phyloP scores from a whole-genome alignment of 805 yeast genomes.

The Saturnispora silvae region DNA sequence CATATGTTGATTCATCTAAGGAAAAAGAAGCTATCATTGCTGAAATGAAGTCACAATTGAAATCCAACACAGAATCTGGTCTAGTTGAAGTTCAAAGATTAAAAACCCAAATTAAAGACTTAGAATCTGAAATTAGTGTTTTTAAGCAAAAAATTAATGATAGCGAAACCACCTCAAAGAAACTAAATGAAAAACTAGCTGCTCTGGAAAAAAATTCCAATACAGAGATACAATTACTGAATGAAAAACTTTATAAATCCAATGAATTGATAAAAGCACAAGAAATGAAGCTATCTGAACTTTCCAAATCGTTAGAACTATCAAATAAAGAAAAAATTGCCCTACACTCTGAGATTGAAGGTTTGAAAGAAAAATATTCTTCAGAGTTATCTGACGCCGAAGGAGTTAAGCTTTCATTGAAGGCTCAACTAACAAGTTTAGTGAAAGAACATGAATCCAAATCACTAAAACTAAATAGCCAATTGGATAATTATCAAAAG shows the following conservation, averaged over 20 bases:
- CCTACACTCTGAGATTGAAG: background rate
- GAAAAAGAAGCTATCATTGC: background rate
- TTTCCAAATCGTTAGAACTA: background rate
- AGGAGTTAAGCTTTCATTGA: background rate
- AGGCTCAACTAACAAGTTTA: background rate
- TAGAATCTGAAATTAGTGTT: background rate
- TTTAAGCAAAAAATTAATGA: background rate
- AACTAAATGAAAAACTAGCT: background rate
- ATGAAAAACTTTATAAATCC: background rate
- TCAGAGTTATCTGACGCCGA: background rate
- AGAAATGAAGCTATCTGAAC: no score
- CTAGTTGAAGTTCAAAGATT: background rate
- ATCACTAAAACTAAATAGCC: no score
- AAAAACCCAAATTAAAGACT: background rate
- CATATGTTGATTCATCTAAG: background rate
- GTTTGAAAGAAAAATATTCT: no score
- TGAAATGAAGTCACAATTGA: background rate
- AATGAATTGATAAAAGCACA: background rate
- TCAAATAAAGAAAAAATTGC: background rate
- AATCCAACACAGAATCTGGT: background rate
- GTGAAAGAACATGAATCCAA: no score
- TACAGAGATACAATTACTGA: background rate
- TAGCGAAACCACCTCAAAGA: background rate
- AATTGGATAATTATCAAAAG: no score
- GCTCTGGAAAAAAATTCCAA: background rate